Percentiles rank a stretch among this genome's conserved stretches.
Evolutionary conservation across 257 asterid species (phyloP).

Genomic region (Plantago major): DNA sequence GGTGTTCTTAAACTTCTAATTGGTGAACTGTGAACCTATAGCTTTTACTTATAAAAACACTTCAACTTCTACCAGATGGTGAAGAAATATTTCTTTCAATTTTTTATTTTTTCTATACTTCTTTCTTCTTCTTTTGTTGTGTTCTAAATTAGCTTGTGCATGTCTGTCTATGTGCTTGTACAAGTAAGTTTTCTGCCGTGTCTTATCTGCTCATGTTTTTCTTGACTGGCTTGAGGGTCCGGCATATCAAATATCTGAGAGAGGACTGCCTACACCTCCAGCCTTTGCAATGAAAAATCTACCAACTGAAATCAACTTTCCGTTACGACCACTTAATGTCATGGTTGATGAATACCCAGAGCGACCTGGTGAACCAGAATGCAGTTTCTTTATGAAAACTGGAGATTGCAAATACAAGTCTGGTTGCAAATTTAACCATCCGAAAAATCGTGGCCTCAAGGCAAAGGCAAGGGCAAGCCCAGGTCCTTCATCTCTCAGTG

Average conservation of each 20-base stretch:
- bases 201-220: constrained; percentile 26
- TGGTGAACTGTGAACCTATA: no score
- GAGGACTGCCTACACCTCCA: constrained; percentile 87
- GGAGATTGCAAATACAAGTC: constrained; percentile 87
- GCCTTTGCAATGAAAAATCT: constrained; percentile 64
- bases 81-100: no score
- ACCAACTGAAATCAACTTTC: constrained; percentile 42
- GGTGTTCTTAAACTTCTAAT: no score
- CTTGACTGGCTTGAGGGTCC: constrained; percentile 27
- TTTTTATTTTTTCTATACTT: no score
- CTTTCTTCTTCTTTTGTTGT: no score
- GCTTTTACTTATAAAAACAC: no score
- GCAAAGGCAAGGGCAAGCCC: constrained; percentile 20
- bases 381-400: constrained; percentile 75
- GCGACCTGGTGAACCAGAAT: constrained; percentile 90
- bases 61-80: no score
- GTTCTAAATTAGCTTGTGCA: no score
- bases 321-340: constrained; percentile 36
- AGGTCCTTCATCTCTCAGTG: constrained; percentile 45
- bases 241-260: constrained; percentile 58
- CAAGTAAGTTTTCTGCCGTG: constrained; percentile 7
- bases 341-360: constrained; percentile 69
- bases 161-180: no score
- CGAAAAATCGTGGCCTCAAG: constrained; percentile 46
- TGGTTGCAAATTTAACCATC: constrained; percentile 89